A percentile compares a stretch with the other conserved stretches of the same genome.
These are phyloP conservation scores for Santalum album DNA, from an alignment of 164 flowering plant species.

Conservation along the genomic window DNA sequence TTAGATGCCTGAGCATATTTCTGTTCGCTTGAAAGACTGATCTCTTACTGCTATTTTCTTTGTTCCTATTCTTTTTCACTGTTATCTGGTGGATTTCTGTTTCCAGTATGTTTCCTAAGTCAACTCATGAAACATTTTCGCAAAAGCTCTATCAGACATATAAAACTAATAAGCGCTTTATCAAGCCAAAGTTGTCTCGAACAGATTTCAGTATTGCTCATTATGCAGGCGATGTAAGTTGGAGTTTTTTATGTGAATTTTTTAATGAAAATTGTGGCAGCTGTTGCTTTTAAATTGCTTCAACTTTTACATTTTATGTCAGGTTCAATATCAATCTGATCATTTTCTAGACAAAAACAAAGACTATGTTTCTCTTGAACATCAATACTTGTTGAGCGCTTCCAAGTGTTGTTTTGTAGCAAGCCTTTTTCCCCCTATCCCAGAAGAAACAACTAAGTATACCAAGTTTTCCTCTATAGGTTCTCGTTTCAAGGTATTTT, in stretches of 20 bases:
- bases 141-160: slow-evolving; percentile 85
- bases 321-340: slow-evolving; percentile 79
- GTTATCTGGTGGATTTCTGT: slow-evolving; percentile 1
- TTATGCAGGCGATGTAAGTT: slow-evolving; percentile 88
- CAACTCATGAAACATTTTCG: slow-evolving; percentile 82
- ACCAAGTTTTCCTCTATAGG: slow-evolving; percentile 87
- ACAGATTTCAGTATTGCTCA: slow-evolving; percentile 72
- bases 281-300: slow-evolving; percentile 9
- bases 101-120: slow-evolving; percentile 90
- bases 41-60: slow-evolving; percentile 1
- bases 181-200: slow-evolving; percentile 76
- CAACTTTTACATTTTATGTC: slow-evolving; percentile 22
- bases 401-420: slow-evolving; percentile 73
- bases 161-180: slow-evolving; percentile 64
- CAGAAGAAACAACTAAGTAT: slow-evolving; percentile 60
- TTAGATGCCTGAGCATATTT: slow-evolving; percentile 1
- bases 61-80: background rate
- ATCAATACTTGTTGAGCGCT: slow-evolving; percentile 72
- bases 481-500: slow-evolving; percentile 73
- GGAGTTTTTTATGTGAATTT: background rate
- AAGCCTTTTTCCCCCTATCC: slow-evolving; percentile 59
- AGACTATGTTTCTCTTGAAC: slow-evolving; percentile 83
- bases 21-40: background rate
- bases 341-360: slow-evolving; percentile 92
- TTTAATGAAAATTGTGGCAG: slow-evolving; percentile 1